Evolutionary conservation across 2,329 filamentous ascomycete species (phyloP), one percentile per base, ranked within the genome.

Genomic region (Claviceps spartinae): DNA sequence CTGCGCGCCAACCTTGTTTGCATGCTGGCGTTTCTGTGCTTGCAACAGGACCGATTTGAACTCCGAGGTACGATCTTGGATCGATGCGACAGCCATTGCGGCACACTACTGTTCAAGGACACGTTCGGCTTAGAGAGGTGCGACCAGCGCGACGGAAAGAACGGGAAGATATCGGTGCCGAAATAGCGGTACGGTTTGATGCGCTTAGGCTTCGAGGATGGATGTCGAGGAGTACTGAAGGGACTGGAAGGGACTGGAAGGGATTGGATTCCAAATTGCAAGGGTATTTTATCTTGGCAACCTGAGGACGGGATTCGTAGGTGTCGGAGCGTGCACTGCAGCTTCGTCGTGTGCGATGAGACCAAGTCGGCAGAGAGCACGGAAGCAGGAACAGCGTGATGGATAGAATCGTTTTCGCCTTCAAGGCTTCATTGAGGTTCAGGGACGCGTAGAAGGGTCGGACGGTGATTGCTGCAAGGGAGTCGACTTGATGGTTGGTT

Each of bases 61-160:
- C 76, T 98, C 93, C 64, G 82, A 79, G 53, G 93, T 98, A 64
- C 93, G 88, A 73, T 98, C 93, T 75, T 98, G 93, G 67, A 97
- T 95, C 49, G 89, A 91, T 55, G 76, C 67, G 64, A 81, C 75
- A 53, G 79, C 79, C 81, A 84, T 84, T 49, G 55, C 65, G 65
- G 50, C 45, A 48, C 44, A 7, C 36, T 34, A 37, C 46, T 56
- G 30, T 13, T 5, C 3, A 13, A 5, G 22, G 22, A 18, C 5
- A 46, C 9, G 22, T 40, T 54, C 37, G n/a, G 8, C 26, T 18
- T 26, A n/a, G 43, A n/a, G 9, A 57, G 63, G 43, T 59, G 65
- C 65, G 65, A 61, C 66, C 67, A 65, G 65, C 67, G 65, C 65
- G 59, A 58, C 47, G 20, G 41, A 26, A 7, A 42, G 47, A 41